Base-by-base conservation (phyloP, 192 early-diverging fungal species). In the Pilobolus umbonatus region DNA sequence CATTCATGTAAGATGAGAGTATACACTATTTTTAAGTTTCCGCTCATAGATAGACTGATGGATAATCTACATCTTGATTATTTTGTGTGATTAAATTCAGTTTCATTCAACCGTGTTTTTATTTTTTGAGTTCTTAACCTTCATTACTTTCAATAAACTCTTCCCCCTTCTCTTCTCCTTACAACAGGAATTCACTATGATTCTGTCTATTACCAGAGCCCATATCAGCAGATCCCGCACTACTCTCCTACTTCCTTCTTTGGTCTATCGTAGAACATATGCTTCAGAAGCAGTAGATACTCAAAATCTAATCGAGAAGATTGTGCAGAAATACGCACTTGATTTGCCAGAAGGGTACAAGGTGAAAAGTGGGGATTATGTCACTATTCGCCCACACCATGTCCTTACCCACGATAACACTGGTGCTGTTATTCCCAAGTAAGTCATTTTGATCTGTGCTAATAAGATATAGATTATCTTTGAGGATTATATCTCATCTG, bases 361-460 rank as follows among this genome's bases (percentile, higher is more conserved):
- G 25, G 93, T 97, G 46, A 78, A 72, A 48, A 87, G 88, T 60
- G 95, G 95, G 22, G 96, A 97, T 75, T 99, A 94, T 80, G 91
- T 99, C 22, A 82, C 85, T 19, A 94, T 99, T 60, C 85, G 80
- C 31, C 96, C 96, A 11, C 84, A 91, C 36, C 91, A 92, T 68
- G 80, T 95, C 28, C 85, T 98, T 83, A 97, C 96, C 6, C 94
- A 99, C 73, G 95, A 99, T 69, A 99, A 97, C 71, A 96, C 95
- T 8, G 95, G 89, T 21, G 89, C 92, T 5, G 94, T 95, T 38
- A 92, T 94, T 30, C 81, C 84, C 61, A 94, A 96, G 87, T 88
- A 77, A 59, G 80, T 68, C 24, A 15, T 2, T 19, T 3, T 8
- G 4, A 57, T 5, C 45, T 31, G 19, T 17, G 9, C 4, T 43